A percentile compares a stretch with the other conserved stretches of the same genome.
These are phyloP conservation scores for Kwoniella sp. DNA, from an alignment of 768 basidiomycete species.

Conservation along the genomic window DNA sequence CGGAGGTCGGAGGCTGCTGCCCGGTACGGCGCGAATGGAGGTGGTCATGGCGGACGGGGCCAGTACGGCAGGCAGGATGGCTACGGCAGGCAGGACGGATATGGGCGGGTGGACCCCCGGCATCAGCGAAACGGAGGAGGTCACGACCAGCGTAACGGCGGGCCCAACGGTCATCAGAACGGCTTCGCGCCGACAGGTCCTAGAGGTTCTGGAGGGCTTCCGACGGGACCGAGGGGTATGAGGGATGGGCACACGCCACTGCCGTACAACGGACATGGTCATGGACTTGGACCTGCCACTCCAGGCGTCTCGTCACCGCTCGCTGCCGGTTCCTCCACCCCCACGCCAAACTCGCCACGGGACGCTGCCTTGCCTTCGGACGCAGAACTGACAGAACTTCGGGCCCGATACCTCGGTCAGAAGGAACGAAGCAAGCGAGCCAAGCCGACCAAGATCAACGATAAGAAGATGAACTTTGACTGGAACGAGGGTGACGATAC, in stretches of 20 bases:
- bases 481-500: conserved; percentile 98
- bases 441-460: conserved; percentile 61
- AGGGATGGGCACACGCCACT: conserved; percentile 8
- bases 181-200: conserved; percentile 67
- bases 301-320: conserved; percentile 15
- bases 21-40: conserved; percentile 51
- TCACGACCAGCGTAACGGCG: background rate
- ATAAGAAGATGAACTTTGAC: conserved; percentile 97
- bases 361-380: conserved; percentile 54
- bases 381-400: conserved; percentile 72
- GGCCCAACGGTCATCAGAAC: conserved; percentile 1
- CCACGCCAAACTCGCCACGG: conserved; percentile 31
- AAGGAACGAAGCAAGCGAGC: conserved; percentile 33
- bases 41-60: conserved; percentile 29
- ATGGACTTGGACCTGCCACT: conserved; percentile 7
- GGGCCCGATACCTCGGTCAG: conserved; percentile 82
- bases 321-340: conserved; percentile 49
- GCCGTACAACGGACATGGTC: conserved; percentile 12
- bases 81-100: conserved; percentile 48
- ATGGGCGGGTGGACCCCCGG: conserved; percentile 8
- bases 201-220: conserved; percentile 55
- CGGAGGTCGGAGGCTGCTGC: conserved; percentile 52
- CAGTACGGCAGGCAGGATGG: conserved; percentile 37
- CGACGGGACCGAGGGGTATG: conserved; percentile 50
- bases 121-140: conserved; percentile 7